These are phyloP conservation scores for Trypanosoma platydactyli DNA, from an alignment of 208 protist genomes.

Conservation along the genomic window DNA sequence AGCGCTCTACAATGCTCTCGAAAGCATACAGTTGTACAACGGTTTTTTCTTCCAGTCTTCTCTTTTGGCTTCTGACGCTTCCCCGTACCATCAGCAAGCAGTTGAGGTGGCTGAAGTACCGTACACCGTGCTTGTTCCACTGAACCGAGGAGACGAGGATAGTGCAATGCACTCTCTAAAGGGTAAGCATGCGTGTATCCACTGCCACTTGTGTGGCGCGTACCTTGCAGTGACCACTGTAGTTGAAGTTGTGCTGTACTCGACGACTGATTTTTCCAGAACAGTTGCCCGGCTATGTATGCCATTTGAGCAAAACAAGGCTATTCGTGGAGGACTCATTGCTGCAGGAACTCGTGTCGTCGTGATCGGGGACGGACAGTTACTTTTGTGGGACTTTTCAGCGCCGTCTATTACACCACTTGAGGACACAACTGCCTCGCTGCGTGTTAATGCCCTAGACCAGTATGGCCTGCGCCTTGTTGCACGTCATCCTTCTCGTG, in stretches of 20 bases:
- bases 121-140: slow-evolving; percentile 58
- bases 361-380: slow-evolving; percentile 48
- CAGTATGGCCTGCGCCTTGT: slow-evolving; percentile 55
- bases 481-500: slow-evolving; percentile 32
- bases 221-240: slow-evolving; percentile 56
- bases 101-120: slow-evolving; percentile 33
- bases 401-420: slow-evolving; percentile 54
- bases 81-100: slow-evolving; percentile 42
- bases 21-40: slow-evolving; percentile 48
- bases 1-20: slow-evolving; percentile 42
- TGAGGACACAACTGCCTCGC: slow-evolving; percentile 37
- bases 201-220: slow-evolving; percentile 50
- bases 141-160: slow-evolving; percentile 63
- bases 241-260: slow-evolving; percentile 57
- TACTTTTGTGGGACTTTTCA: slow-evolving; percentile 80
- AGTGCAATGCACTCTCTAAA: slow-evolving; percentile 36
- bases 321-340: slow-evolving; percentile 56
- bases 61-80: slow-evolving; percentile 47
- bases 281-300: slow-evolving; percentile 43
- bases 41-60: slow-evolving; percentile 64
- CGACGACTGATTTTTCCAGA: slow-evolving; percentile 34
- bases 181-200: slow-evolving; percentile 25
- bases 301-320: slow-evolving; percentile 63
- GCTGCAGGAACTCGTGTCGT: slow-evolving; percentile 66
- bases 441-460: slow-evolving; percentile 39